Percentiles rank a stretch among this genome's conserved stretches.
Evolutionary conservation across 1,139 yeast genomes (phyloP).

Genomic region (Geotrichum restrictum): DNA sequence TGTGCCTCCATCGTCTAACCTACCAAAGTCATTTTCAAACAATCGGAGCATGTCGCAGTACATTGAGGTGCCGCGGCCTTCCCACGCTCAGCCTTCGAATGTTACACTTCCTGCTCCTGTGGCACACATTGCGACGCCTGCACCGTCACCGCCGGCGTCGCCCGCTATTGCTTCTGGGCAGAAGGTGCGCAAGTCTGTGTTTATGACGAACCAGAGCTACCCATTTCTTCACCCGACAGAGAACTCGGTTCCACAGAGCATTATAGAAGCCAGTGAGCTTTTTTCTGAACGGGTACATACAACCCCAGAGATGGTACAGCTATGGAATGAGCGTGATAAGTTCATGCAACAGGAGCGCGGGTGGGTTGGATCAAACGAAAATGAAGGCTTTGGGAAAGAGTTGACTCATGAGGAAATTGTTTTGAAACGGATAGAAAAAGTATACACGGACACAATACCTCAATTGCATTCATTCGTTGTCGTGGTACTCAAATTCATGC

Average conservation of each 20-base stretch:
- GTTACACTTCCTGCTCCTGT: constrained; percentile 58
- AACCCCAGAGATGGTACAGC: constrained; percentile 60
- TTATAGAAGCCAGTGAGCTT: constrained; percentile 70
- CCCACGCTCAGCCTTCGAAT: constrained; percentile 51
- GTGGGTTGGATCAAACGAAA: constrained; percentile 36
- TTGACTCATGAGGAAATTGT: constrained; percentile 40
- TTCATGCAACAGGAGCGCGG: constrained; percentile 81
- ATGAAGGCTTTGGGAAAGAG: constrained; percentile 8
- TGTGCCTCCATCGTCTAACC: constrained; percentile 46
- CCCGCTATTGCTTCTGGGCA: constrained; percentile 53
- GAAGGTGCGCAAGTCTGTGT: constrained; percentile 60
- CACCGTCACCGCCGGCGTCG: constrained; percentile 74
- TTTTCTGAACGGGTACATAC: constrained; percentile 60
- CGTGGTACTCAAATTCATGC: constrained; percentile 60
- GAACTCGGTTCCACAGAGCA: constrained; percentile 60
- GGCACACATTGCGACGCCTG: constrained; percentile 81
- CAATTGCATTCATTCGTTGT: constrained; percentile 60
- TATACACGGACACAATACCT: constrained; percentile 53
- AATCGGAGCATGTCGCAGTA: constrained; percentile 41
- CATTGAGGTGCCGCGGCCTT: constrained; percentile 58
- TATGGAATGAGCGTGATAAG: constrained; percentile 64
- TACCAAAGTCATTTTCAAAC: constrained; percentile 48
- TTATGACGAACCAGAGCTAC: constrained; percentile 72
- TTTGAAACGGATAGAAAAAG: constrained; percentile 55
- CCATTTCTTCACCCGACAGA: constrained; percentile 72